Conservation (phyloP, 345 rosid species). For the Erysimum cheiranthoides region DNA sequence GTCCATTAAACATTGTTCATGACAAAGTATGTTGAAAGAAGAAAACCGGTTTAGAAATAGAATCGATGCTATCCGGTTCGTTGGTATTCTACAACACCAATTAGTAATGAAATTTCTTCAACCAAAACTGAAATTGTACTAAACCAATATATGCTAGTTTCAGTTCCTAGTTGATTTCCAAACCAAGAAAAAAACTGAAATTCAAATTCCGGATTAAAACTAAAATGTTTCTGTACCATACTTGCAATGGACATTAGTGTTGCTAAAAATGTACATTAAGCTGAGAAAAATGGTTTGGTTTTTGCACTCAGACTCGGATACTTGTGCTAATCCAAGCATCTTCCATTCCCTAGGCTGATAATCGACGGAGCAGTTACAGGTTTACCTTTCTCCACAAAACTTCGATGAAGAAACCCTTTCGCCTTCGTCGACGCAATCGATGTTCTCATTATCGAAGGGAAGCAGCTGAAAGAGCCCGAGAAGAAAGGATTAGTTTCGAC, state of each 20-base stretch:
- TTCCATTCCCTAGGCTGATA: no score
- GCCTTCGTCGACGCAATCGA: neutral
- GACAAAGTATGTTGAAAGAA: neutral
- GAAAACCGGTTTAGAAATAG: neutral
- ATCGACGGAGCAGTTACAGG: neutral
- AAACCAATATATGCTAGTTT: no score
- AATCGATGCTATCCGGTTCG: neutral
- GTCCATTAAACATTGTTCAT: slow-evolving; percentile 18
- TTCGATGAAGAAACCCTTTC: neutral
- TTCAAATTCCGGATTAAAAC: no score
- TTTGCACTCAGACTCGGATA: no score
- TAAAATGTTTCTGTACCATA: no score
- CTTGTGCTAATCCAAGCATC: no score
- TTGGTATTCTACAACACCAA: neutral
- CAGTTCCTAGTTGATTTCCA: no score
- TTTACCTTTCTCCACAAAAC: neutral
- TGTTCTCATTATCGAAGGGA: neutral
- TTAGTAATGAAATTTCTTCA: neutral
- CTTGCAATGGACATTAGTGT: no score
- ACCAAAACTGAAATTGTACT: neutral
- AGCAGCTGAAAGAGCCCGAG: neutral
- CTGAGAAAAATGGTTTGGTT: no score
- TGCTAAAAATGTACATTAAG: no score
- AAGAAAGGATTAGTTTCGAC: neutral
- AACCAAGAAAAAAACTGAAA: no score